Conservation (phyloP, 148 eudicot species). For the Hydrangea macrophylla region DNA sequence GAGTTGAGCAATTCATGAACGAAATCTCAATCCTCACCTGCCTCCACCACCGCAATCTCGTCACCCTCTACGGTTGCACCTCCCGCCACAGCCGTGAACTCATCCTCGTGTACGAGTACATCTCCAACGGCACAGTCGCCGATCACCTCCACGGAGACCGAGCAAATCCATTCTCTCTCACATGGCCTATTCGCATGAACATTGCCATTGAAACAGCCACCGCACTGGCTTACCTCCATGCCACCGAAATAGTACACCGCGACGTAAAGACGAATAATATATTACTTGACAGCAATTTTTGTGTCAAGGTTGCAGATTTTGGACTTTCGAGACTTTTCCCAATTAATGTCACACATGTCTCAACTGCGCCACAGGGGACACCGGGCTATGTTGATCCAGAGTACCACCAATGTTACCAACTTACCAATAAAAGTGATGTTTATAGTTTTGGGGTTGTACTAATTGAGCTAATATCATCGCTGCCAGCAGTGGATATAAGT, state of each 20-base stretch:
- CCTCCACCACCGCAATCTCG: conserved; percentile 49
- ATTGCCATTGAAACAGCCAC: conserved; percentile 56
- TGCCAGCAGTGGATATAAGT: conserved; percentile 46
- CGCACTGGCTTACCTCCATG: conserved; percentile 56
- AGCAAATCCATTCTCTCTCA: conserved; percentile 17
- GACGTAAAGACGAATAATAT: conserved; percentile 61
- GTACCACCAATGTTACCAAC: conserved; percentile 51
- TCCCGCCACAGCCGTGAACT: conserved; percentile 45
- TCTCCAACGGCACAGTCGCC: conserved; percentile 54
- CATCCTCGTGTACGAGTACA: conserved; percentile 57
- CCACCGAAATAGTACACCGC: conserved; percentile 49
- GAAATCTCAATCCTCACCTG: conserved; percentile 49
- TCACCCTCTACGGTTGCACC: conserved; percentile 57
- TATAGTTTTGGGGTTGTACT: conserved; percentile 63
- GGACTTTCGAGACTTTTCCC: conserved; percentile 62
- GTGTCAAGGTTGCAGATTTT: conserved; percentile 67
- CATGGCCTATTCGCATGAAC: conserved; percentile 47
- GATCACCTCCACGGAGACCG: conserved; percentile 54
- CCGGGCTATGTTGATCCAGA: conserved; percentile 63
- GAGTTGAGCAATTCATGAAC: conserved; percentile 47
- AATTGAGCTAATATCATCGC: conserved; percentile 55
- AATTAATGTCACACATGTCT: conserved; percentile 43
- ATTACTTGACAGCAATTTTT: conserved; percentile 40
- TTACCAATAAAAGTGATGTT: conserved; percentile 61
- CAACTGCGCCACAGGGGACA: conserved; percentile 71